Percentiles rank a stretch among this genome's conserved stretches.
Evolutionary conservation across 2,329 filamentous ascomycete species (phyloP).

Genomic region (Venturia pyrina): DNA sequence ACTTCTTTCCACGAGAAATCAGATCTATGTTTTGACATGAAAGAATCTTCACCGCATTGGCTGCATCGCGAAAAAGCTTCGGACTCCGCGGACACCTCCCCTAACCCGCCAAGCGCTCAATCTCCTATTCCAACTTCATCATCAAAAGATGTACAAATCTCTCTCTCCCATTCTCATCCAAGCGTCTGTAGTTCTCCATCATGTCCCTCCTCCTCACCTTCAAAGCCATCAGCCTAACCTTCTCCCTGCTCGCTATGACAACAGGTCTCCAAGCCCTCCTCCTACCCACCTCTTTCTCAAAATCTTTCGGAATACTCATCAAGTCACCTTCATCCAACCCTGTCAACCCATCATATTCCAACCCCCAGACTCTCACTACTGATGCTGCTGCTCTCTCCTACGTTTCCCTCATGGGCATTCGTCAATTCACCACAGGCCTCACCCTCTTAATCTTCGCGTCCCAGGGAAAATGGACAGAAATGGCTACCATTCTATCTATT

Average conservation of each 20-base stretch:
- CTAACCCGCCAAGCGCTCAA: too few species aligned
- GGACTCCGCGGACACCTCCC: too few species aligned
- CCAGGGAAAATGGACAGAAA: not conserved
- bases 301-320: slow-evolving; percentile 4
- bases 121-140: too few species aligned
- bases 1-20: too few species aligned
- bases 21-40: too few species aligned
- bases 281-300: not conserved
- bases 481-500: not conserved
- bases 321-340: not conserved
- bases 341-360: not conserved
- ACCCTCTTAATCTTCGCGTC: slow-evolving; percentile 1
- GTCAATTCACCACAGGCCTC: slow-evolving; percentile 2
- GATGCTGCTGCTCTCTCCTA: not conserved
- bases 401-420: slow-evolving; percentile 7
- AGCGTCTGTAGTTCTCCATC: not conserved
- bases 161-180: too few species aligned
- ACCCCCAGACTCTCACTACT: too few species aligned
- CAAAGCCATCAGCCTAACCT: slow-evolving; percentile 1
- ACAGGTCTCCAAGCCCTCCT: slow-evolving; percentile 7
- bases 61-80: too few species aligned
- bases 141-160: too few species aligned
- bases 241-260: not conserved
- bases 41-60: too few species aligned
- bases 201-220: slow-evolving; percentile 1